These are phyloP conservation scores for Silene latifolia DNA, from an alignment of 148 eudicot species.

Conservation along the genomic window DNA sequence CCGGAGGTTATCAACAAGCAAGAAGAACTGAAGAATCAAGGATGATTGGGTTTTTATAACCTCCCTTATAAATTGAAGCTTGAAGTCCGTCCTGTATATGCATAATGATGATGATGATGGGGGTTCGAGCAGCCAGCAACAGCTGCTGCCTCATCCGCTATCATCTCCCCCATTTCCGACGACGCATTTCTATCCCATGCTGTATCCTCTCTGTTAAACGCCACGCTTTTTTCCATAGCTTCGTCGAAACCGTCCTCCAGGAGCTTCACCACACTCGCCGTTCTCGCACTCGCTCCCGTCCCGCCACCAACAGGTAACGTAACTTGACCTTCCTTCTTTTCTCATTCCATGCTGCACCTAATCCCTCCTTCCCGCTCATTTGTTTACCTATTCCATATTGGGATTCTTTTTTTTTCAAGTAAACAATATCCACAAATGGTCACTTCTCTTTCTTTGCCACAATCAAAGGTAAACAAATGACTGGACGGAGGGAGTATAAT, in stretches of 20 bases:
- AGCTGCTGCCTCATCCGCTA: conserved; percentile 34
- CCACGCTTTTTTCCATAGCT: conserved; percentile 22
- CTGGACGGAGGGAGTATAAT: no score
- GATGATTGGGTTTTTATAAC: no score
- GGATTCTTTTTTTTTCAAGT: no score
- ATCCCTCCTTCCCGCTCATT: background rate
- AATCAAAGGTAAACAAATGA: no score
- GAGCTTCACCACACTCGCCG: conserved; percentile 41
- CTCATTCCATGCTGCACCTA: background rate
- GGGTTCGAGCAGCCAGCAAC: conserved; percentile 45
- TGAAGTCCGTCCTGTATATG: no score
- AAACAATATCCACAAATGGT: no score
- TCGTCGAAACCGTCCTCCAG: conserved; percentile 44
- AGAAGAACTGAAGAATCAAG: no score
- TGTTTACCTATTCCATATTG: no score
- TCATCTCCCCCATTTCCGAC: conserved; percentile 34
- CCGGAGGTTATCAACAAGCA: no score
- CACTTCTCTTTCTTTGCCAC: no score
- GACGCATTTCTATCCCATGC: conserved; percentile 12
- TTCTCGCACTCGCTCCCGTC: conserved; percentile 21
- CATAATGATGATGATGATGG: conserved; percentile 26
- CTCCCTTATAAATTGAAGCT: no score
- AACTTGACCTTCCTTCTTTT: conserved; percentile 1
- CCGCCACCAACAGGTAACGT: conserved; percentile 39
- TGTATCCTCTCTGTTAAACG: conserved; percentile 19